phyloP scores from a whole-genome alignment of 768 basidiomycete species.

The Psilocybe cyanescens region DNA sequence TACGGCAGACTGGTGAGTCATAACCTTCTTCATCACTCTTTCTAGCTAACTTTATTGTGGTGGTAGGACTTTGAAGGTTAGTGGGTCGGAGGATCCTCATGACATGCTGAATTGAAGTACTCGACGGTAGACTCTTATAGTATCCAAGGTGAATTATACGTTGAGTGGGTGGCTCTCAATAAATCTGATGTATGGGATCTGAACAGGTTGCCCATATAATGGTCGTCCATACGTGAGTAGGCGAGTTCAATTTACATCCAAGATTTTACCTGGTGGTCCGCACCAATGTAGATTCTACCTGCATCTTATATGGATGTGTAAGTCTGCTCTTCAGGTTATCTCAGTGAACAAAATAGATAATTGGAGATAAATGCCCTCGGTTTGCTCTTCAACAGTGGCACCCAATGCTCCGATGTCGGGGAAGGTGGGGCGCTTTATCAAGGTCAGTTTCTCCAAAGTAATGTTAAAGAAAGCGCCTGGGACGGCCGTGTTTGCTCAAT shows the following conservation, averaged over 20 bases:
- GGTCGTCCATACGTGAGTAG: not conserved
- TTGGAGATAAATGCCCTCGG: too few relatives aligned
- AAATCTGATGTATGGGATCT: too few relatives aligned
- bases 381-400: not conserved
- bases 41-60: not conserved
- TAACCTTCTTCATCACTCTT: not conserved
- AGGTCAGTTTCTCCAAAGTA: not conserved
- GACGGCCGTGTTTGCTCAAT: not conserved
- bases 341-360: too few relatives aligned
- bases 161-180: too few relatives aligned
- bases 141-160: not conserved
- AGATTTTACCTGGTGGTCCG: not conserved
- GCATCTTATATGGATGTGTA: not conserved
- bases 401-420: not conserved
- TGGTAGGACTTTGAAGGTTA: not conserved
- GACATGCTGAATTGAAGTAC: not conserved
- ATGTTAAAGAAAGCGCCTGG: not conserved
- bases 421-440: not conserved
- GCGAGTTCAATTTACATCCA: not conserved
- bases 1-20: not conserved
- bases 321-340: not conserved
- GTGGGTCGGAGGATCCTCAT: not conserved
- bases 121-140: not conserved
- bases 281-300: not conserved
- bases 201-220: not conserved